Evolutionary conservation across 345 rosid genomes (phyloP), one percentile per base, ranked within the genome.

Genomic region (Arabis alpina): DNA sequence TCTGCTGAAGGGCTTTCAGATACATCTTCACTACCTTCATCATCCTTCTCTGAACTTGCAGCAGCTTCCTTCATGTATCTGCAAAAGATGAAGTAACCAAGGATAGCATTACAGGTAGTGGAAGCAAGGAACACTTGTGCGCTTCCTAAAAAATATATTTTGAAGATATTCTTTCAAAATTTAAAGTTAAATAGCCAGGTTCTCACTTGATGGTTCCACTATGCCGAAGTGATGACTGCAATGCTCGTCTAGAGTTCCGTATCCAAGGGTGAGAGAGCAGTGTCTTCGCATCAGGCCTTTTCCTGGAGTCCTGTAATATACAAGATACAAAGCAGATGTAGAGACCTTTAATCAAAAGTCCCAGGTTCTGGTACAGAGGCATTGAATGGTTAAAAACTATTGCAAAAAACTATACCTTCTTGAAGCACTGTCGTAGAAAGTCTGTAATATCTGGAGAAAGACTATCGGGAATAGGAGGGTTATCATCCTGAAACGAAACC

Each of bases 211-310:
- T 67, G 27, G 93, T 79, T 71, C 87, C 93, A 80, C 84, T 90
- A 62, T 88, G 92, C 55, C 96, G 89, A 67, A 92, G 81, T 80
- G 95, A 82, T 77, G 99, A 87, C 77, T 92, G 96, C 76, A 92
- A 84, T 43, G 87, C 93, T 57, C 92, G 92, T 76, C 91, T 83
- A 73, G 81, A 88, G 67, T 90, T 92, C 66, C 80, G 87, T 81
- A 95, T 92, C 99, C 99, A 95, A 74, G 98, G 91, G 77, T 95
- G 99, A 76, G 98, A 95, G 72, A 95, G 97, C 64, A 95, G 69
- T n/a, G 97, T 88, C 81, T 95, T 92, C 58, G 99, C 99, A 87
- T 95, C 99, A 55, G 99, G 98, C 80, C 99, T 85, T 80, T 90
- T 92, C 60, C 98, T 86, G 56, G 99, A 89, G 86, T 95, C 99